Conservation (phyloP, 768 basidiomycete genomes). For the Fomitopsis serialis region DNA sequence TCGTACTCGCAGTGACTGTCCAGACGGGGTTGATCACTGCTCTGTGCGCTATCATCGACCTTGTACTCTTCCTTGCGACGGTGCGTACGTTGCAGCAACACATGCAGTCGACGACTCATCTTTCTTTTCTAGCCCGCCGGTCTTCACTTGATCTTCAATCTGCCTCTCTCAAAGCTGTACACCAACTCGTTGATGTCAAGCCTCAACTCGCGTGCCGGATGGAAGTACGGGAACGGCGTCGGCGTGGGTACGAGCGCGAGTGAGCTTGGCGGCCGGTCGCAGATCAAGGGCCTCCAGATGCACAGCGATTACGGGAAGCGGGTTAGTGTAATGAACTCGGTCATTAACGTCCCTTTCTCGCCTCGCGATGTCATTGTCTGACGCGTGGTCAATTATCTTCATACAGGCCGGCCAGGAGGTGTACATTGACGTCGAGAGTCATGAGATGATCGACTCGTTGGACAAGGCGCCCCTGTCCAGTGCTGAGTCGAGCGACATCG, state of each 20-base stretch:
- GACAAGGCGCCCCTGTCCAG: neutral
- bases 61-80: conserved; percentile 27
- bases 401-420: conserved; percentile 12
- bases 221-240: conserved; percentile 19
- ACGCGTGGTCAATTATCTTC: neutral
- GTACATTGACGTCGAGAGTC: conserved; percentile 27
- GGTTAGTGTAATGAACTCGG: conserved; percentile 13
- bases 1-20: conserved; percentile 25
- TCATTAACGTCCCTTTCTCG: neutral
- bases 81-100: conserved; percentile 16
- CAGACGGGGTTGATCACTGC: conserved; percentile 33
- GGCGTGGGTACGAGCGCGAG: conserved; percentile 9
- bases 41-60: conserved; percentile 24
- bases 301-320: conserved; percentile 9
- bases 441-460: conserved; percentile 25
- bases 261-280: conserved; percentile 5
- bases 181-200: conserved; percentile 35
- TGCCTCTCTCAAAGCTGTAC: conserved; percentile 34
- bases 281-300: conserved; percentile 7
- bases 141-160: conserved; percentile 29
- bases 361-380: neutral
- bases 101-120: neutral
- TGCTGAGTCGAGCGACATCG: neutral
- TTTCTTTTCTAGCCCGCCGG: conserved; percentile 13
- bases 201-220: conserved; percentile 31